These are phyloP conservation scores for Psophocarpus tetragonolobus DNA, from an alignment of 306 rosid genomes.

Conservation along the genomic window DNA sequence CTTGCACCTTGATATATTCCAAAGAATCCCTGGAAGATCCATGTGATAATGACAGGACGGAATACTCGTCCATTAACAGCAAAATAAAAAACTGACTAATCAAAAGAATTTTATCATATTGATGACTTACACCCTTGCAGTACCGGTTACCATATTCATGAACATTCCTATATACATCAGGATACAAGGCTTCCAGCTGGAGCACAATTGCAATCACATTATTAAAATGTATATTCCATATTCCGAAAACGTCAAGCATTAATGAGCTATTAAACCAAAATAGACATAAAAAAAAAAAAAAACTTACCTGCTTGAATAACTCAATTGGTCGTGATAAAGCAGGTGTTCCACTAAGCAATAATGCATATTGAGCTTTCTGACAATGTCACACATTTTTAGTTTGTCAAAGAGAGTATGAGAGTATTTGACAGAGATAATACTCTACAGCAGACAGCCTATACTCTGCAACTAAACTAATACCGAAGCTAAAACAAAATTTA, in stretches of 20 bases:
- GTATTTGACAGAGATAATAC: conserved; percentile 10
- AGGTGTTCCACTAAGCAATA: conserved; percentile 97
- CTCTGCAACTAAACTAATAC: neutral
- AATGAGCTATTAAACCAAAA: conserved; percentile 1
- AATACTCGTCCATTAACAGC: conserved; percentile 19
- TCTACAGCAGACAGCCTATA: neutral
- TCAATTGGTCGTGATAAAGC: conserved; percentile 97
- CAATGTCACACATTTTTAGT: conserved; percentile 24
- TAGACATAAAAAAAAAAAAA: neutral
- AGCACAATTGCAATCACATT: conserved; percentile 38
- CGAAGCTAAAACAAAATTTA: conserved; percentile 10
- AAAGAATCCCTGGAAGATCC: conserved; percentile 65
- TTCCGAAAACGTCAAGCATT: conserved; percentile 20
- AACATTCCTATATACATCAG: conserved; percentile 79
- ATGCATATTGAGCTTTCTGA: conserved; percentile 88
- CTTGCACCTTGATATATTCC: conserved; percentile 98
- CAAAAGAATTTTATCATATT: conserved; percentile 1
- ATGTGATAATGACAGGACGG: conserved; percentile 11
- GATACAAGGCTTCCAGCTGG: conserved; percentile 96
- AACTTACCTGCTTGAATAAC: conserved; percentile 79
- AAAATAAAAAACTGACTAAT: conserved; percentile 27
- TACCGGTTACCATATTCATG: conserved; percentile 92
- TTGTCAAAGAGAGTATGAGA: conserved; percentile 22
- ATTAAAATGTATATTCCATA: conserved; percentile 24
- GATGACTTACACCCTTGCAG: conserved; percentile 94